These are phyloP conservation scores for Collybiopsis confluens DNA, from an alignment of 768 basidiomycete genomes.

Conservation along the genomic window DNA sequence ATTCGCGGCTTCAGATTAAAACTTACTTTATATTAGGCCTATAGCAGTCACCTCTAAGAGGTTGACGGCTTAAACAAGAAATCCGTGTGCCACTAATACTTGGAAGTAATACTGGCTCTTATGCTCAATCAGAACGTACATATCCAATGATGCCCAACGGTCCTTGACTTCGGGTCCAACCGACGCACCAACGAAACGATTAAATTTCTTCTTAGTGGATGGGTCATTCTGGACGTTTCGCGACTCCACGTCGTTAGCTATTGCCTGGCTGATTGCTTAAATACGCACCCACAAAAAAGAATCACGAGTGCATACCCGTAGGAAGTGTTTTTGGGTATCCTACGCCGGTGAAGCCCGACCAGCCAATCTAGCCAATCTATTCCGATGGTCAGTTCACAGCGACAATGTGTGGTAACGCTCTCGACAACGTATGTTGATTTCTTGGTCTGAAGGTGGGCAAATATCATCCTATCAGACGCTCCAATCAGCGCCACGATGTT, in stretches of 20 bases:
- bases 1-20: no score
- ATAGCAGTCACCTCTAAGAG: no score
- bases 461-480: constrained; percentile 19
- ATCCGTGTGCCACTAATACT: no score
- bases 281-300: constrained; percentile 3
- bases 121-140: constrained; percentile 39
- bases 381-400: no score
- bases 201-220: constrained; percentile 39
- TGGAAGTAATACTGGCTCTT: constrained; percentile 54
- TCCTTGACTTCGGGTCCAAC: constrained; percentile 46
- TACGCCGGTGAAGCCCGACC: constrained; percentile 47
- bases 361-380: constrained; percentile 41
- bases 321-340: constrained; percentile 46
- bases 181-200: constrained; percentile 43
- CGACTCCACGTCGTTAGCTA: constrained; percentile 38
- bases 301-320: constrained; percentile 26
- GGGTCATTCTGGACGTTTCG: constrained; percentile 41
- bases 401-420: not conserved
- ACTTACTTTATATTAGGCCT: no score
- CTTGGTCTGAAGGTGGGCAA: constrained; percentile 15
- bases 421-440: constrained; percentile 12
- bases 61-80: no score
- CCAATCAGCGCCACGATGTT: constrained; percentile 21
- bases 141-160: constrained; percentile 42
- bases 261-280: constrained; percentile 26